Percentiles rank a stretch among this genome's conserved stretches.
Evolutionary conservation across 495 filamentous ascomycete species (phyloP).

Genomic region (Trichoderma parareesei): DNA sequence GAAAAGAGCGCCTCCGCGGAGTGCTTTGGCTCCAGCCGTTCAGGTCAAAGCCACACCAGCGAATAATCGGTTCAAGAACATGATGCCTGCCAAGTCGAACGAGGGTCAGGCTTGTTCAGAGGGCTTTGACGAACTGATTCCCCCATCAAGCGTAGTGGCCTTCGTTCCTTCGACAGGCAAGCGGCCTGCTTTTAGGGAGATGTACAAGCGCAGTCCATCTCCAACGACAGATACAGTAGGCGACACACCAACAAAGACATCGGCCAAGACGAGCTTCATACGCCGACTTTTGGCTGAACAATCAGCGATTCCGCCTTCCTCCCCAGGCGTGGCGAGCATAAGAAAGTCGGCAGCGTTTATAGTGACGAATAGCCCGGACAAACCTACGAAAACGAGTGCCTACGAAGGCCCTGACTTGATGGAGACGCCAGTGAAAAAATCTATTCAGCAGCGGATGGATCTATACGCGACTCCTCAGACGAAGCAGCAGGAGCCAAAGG

Average conservation of each 20-base stretch:
- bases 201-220: conserved; percentile 18
- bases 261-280: conserved; percentile 12
- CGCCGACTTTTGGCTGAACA: background rate
- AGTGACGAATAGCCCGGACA: conserved; percentile 14
- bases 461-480: background rate
- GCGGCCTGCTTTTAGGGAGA: conserved; percentile 16
- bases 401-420: conserved; percentile 22
- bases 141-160: conserved; percentile 5
- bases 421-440: conserved; percentile 36
- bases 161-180: conserved; percentile 29
- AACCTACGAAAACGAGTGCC: conserved; percentile 25
- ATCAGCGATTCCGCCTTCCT: conserved; percentile 26
- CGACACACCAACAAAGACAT: conserved; percentile 24
- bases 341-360: background rate
- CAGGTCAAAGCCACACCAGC: conserved; percentile 75
- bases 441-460: conserved; percentile 15
- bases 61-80: conserved; percentile 43
- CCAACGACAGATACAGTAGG: conserved; percentile 16
- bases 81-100: conserved; percentile 22
- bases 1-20: conserved; percentile 53
- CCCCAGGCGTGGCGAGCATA: conserved; percentile 31
- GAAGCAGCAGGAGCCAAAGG: conserved; percentile 9
- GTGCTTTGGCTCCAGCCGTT: conserved; percentile 45
- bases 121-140: conserved; percentile 7
- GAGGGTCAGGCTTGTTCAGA: conserved; percentile 17